Conservation (phyloP, 305 asterid species). For the Petunia hybrid region DNA sequence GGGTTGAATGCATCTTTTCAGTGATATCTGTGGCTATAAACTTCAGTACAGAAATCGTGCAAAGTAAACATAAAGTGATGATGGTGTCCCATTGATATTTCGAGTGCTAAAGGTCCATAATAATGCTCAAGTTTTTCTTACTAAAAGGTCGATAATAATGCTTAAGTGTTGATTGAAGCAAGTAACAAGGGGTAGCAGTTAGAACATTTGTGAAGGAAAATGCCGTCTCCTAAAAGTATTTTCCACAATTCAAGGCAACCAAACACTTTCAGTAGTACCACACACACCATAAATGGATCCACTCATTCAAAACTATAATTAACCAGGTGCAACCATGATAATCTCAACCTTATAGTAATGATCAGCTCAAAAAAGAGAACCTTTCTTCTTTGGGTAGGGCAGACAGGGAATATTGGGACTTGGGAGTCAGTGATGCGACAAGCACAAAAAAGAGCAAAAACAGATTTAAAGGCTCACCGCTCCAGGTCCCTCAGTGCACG, state of each 20-base stretch:
- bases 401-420: not conserved
- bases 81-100: constrained; percentile 11
- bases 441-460: constrained; percentile 21
- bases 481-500: constrained; percentile 99
- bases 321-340: not conserved
- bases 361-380: constrained; percentile 12
- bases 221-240: not conserved
- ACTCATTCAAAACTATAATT: constrained; percentile 10
- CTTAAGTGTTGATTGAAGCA: constrained; percentile 1
- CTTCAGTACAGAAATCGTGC: not conserved
- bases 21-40: not conserved
- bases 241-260: not conserved
- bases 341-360: constrained; percentile 5
- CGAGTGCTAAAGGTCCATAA: not conserved
- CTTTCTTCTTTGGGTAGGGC: not conserved
- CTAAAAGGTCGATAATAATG: not conserved
- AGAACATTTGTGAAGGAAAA: constrained; percentile 14
- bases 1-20: not conserved
- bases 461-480: constrained; percentile 66
- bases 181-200: not conserved
- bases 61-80: not conserved
- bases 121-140: not conserved
- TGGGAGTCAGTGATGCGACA: not conserved
- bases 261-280: not conserved
- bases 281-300: constrained; percentile 1